Conservation (phyloP, 768 basidiomycete genomes). For the Obba rivulosa region DNA sequence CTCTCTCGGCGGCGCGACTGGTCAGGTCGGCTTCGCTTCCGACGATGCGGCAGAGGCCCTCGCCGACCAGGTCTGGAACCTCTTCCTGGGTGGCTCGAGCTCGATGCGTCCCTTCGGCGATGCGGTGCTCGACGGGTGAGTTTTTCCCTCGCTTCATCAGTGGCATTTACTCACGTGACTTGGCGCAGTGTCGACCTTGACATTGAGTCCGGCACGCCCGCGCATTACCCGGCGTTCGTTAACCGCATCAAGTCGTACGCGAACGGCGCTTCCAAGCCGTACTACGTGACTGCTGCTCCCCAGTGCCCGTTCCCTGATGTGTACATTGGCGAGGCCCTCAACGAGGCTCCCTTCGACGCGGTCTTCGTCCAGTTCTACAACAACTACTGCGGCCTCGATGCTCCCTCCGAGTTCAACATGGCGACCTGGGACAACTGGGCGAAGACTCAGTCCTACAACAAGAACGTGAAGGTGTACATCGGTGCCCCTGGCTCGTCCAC, state of each 20-base stretch:
- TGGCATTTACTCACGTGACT: not conserved
- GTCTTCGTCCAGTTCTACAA: conserved; percentile 71
- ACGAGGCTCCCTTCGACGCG: conserved; percentile 61
- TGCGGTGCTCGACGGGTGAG: conserved; percentile 70
- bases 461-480: conserved; percentile 57
- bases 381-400: conserved; percentile 51
- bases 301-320: conserved; percentile 69
- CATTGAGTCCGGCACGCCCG: conserved; percentile 56
- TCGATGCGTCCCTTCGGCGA: conserved; percentile 65
- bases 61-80: conserved; percentile 63
- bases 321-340: conserved; percentile 45
- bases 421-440: conserved; percentile 62
- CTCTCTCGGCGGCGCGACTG: conserved; percentile 42
- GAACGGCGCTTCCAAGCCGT: conserved; percentile 39
- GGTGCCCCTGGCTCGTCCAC: conserved; percentile 54
- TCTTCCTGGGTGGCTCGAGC: conserved; percentile 62
- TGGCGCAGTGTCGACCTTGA: conserved; percentile 55
- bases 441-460: conserved; percentile 48
- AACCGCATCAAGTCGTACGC: conserved; percentile 48
- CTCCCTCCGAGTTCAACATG: conserved; percentile 48
- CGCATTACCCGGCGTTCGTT: conserved; percentile 30
- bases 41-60: conserved; percentile 53
- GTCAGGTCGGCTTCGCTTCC: conserved; percentile 54
- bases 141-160: not conserved
- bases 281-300: conserved; percentile 62